Evolutionary conservation across 495 filamentous ascomycete genomes (phyloP), one percentile per base, ranked within the genome.

Genomic region (Penicillium lividum): DNA sequence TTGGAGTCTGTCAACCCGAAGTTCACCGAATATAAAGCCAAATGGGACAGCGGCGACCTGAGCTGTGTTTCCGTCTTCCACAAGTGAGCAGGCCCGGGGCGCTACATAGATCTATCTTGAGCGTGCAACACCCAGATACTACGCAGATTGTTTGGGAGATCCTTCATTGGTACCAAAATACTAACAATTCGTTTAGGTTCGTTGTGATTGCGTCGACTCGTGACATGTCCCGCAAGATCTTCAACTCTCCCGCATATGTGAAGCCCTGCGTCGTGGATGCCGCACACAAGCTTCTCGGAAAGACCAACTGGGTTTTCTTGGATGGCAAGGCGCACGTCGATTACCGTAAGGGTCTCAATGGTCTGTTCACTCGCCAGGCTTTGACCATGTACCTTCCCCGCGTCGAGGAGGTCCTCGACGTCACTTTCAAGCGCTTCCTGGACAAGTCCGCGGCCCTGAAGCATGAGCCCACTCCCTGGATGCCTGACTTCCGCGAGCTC

Each of bases 51-150:
- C 70, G 94, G 90, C 13, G 85, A 86, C 11, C 80, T 98, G 65
- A 97, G 93, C 78, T 98, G 94, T 75, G 93, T 98, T 57, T 97
- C 92, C 11, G 92, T 98, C 59, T 98, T 98, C 79, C 94, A 98
- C 84, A 98, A 98, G 93, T 97, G 84, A 66, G 90, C 67, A 50
- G n/a, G 16, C 54, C 53, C 31, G 13, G 28, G 44, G n/a, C n/a
- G 29, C 29, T 18, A 40, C 10, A 1, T 40, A 52, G 27, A 36
- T 40, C 3, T 38, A 38, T 38, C 27, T 49, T 42, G 18, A 9
- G 13, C 43, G 16, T 51, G 40, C 38, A 16, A 40, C 13, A 13
- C 3, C 10, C 38, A 16, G 10, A 16, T 16, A 5, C 15, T 15
- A 13, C 11, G 38, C 38, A 40, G 7, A 40, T 13, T 7, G 7